Evolutionary conservation across 2,329 filamentous ascomycete genomes (phyloP).

Genomic region (Alternaria solani): DNA sequence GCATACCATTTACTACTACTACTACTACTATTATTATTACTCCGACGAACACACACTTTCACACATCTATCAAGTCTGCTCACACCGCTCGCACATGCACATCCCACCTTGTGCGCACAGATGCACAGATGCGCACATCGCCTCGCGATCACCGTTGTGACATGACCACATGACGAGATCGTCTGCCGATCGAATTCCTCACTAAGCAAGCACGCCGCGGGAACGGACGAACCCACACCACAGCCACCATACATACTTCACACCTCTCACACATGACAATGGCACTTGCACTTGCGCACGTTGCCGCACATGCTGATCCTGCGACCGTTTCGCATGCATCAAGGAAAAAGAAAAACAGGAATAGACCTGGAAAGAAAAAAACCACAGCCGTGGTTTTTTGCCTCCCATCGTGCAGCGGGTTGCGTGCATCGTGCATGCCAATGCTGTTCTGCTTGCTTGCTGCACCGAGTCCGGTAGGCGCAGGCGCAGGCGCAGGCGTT

Average conservation of each 20-base stretch:
- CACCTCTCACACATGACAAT: background rate
- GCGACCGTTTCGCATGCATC: no score
- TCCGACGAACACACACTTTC: no score
- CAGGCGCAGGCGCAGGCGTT: no score
- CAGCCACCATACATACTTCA: background rate
- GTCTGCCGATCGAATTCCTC: background rate
- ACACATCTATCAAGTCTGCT: background rate
- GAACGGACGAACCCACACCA: background rate
- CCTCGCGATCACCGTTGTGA: background rate
- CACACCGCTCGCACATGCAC: background rate
- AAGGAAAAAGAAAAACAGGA: background rate
- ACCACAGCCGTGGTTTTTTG: background rate
- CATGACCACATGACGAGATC: slow-evolving; percentile 1
- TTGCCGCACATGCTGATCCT: background rate
- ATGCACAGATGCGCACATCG: background rate
- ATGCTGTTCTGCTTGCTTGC: no score
- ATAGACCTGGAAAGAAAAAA: background rate
- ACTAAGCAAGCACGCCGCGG: background rate
- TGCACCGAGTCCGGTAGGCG: no score
- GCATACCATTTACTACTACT: background rate
- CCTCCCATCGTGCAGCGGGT: background rate
- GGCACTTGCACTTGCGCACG: background rate
- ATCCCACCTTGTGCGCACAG: background rate
- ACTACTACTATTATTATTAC: background rate
- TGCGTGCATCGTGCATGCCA: background rate